Base-by-base conservation (phyloP, 139 green algal species). In the Yamagishiella unicocca region DNA sequence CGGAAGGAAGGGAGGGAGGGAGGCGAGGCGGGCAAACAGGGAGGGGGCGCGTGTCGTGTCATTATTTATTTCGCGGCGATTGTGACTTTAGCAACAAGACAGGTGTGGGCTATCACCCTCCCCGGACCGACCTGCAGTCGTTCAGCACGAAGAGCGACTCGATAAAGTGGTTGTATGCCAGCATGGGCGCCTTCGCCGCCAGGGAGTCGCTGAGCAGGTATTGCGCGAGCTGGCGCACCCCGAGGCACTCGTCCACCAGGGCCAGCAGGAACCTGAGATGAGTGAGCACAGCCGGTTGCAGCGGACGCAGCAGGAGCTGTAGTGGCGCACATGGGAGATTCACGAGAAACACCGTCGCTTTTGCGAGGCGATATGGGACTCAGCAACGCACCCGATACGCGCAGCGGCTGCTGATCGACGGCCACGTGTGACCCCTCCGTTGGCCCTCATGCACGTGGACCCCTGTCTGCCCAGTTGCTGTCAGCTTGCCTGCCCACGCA, bases 101-200 rank as follows among this genome's bases (percentile, higher is more conserved):
- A n/a, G n/a, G n/a, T n/a, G n/a, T n/a, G n/a, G n/a, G n/a, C n/a
- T n/a, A n/a, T 68, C 50, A 58, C 12, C 50, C 12, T 25, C 14
- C 14, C 50, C 50, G 19, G 6, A 37, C 88, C 87, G 29, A 85
- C 92, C 45, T 90, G 84, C 94, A 96, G 84, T 85, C 93, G 87
- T 99, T 99, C 35, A 98, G 92, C 27, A 96, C 91, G 66, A 97
- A 98, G 50, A 98, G 40, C 3, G 93, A 88, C 93, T 99, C 96
- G 17, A 98, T 88, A 88, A 99, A 99, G 89, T 97, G 94, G 91
- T 98, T 99, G 94, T 99, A 98, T 0, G 95, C 95, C 71, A 98
- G 94, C 79, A 96, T 82, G 19, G 96, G 95, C 25, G 94, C 93
- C 90, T 98, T 96, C 31, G 71, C 58, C 22, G 95, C 90, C 42